A percentile compares a stretch with the other conserved stretches of the same genome.
phyloP scores from a whole-genome alignment of 139 green algal species.

The Asterochloris sp. region DNA sequence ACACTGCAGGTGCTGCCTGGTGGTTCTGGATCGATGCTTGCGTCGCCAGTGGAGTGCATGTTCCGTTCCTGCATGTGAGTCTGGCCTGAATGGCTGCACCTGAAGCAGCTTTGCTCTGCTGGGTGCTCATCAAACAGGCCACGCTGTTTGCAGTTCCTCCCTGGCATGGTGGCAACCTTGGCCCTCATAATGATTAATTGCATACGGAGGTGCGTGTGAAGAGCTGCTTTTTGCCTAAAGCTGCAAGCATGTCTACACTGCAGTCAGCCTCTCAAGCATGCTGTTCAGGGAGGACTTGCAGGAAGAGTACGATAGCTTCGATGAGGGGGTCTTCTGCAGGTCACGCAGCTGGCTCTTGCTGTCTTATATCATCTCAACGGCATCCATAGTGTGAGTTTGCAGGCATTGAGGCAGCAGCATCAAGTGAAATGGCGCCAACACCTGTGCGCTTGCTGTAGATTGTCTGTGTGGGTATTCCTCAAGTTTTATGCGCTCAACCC shows the following conservation, averaged over 20 bases:
- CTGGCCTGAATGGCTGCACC: no score
- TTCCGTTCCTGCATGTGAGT: conserved; percentile 68
- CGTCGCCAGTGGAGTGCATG: conserved; percentile 37
- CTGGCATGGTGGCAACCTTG: conserved; percentile 79
- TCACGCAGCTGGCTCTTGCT: conserved; percentile 84
- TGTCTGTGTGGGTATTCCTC: conserved; percentile 70
- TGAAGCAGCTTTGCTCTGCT: not conserved
- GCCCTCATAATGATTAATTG: conserved; percentile 90
- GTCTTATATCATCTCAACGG: conserved; percentile 82
- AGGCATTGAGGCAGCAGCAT: no score
- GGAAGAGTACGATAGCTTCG: conserved; percentile 46
- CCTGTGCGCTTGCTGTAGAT: not conserved
- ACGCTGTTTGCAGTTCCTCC: conserved; percentile 70
- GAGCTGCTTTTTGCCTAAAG: not conserved
- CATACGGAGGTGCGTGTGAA: conserved; percentile 48
- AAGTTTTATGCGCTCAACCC: conserved; percentile 45
- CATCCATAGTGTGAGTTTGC: conserved; percentile 14
- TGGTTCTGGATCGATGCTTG: conserved; percentile 90
- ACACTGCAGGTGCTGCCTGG: conserved; percentile 45
- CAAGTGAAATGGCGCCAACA: not conserved
- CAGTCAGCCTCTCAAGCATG: not conserved
- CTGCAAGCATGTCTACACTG: not conserved
- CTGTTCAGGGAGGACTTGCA: conserved; percentile 57
- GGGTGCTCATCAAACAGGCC: not conserved
- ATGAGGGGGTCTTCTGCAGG: conserved; percentile 46